These are phyloP conservation scores for Colletotrichum sp. DNA, from an alignment of 2,329 filamentous ascomycete species.

Conservation along the genomic window DNA sequence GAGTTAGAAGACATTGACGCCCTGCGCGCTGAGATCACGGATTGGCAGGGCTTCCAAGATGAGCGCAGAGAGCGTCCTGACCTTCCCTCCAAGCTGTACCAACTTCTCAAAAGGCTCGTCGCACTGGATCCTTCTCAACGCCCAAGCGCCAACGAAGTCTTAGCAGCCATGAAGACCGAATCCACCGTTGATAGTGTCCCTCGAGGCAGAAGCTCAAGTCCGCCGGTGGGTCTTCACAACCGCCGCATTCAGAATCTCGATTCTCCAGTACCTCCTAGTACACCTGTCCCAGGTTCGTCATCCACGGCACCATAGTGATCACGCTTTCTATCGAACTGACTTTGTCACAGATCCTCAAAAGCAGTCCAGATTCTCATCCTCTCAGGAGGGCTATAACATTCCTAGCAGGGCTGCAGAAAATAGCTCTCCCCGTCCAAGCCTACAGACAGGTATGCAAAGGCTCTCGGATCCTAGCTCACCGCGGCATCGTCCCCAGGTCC, in stretches of 20 bases:
- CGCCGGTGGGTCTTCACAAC: slow-evolving; percentile 44
- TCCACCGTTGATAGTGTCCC: slow-evolving; percentile 50
- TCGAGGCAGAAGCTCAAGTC: slow-evolving; percentile 34
- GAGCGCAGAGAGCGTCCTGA: slow-evolving; percentile 78
- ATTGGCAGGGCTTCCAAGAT: slow-evolving; percentile 87
- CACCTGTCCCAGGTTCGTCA: slow-evolving; percentile 49
- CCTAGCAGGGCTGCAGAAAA: slow-evolving; percentile 25
- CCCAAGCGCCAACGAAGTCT: slow-evolving; percentile 85
- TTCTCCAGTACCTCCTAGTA: slow-evolving; percentile 54
- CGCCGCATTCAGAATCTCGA: slow-evolving; percentile 61
- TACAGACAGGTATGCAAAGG: slow-evolving; percentile 35
- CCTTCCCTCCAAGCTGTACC: slow-evolving; percentile 84
- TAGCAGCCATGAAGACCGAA: slow-evolving; percentile 77
- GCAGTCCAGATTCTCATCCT: slow-evolving; percentile 28
- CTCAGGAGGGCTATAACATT: slow-evolving; percentile 33
- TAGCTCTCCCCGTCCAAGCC: slow-evolving; percentile 30
- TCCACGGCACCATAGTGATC: neutral
- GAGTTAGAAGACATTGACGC: slow-evolving; percentile 90
- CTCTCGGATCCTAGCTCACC: slow-evolving; percentile 33
- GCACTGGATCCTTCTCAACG: slow-evolving; percentile 77
- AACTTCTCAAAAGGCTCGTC: slow-evolving; percentile 80
- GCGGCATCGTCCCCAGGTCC: slow-evolving; percentile 19
- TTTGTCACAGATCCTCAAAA: slow-evolving; percentile 34
- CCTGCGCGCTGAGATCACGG: slow-evolving; percentile 82
- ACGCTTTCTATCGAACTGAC: slow-evolving; percentile 19